Conservation (phyloP, 1,284 basidiomycete genomes). For the Puccinia brachypodii region DNA sequence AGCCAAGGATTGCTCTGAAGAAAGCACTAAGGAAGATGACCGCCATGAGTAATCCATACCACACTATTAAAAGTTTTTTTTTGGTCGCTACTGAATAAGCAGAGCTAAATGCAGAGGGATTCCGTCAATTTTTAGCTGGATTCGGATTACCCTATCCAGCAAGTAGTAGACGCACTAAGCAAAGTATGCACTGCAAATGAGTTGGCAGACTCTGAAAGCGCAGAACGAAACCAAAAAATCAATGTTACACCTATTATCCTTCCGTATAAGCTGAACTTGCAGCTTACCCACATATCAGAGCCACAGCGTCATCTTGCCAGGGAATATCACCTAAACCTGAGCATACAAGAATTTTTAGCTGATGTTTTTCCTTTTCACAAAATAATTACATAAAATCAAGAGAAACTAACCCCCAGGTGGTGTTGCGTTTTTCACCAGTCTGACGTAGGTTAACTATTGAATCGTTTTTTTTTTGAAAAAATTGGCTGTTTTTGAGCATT, state of each 20-base stretch:
- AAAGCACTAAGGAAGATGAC: conserved; percentile 44
- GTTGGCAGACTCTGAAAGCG: conserved; percentile 40
- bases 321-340: conserved; percentile 47
- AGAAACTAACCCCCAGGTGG: conserved; percentile 32
- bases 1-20: conserved; percentile 40
- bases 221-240: background rate
- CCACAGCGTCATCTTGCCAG: conserved; percentile 48
- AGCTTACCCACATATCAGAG: conserved; percentile 45
- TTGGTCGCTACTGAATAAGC: conserved; percentile 38
- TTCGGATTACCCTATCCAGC: background rate
- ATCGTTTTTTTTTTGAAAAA: background rate
- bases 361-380: background rate
- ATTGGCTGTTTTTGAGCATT: background rate
- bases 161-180: conserved; percentile 21
- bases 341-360: background rate
- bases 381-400: background rate
- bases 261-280: background rate
- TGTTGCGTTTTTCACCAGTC: conserved; percentile 33
- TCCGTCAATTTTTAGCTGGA: background rate
- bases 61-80: conserved; percentile 29
- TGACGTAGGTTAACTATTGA: conserved; percentile 29
- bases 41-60: conserved; percentile 44
- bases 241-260: background rate
- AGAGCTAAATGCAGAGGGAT: conserved; percentile 19
- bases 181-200: conserved; percentile 49